These are phyloP conservation scores for Metschnikowia sp. DNA, from an alignment of 805 yeast genomes.

Conservation along the genomic window DNA sequence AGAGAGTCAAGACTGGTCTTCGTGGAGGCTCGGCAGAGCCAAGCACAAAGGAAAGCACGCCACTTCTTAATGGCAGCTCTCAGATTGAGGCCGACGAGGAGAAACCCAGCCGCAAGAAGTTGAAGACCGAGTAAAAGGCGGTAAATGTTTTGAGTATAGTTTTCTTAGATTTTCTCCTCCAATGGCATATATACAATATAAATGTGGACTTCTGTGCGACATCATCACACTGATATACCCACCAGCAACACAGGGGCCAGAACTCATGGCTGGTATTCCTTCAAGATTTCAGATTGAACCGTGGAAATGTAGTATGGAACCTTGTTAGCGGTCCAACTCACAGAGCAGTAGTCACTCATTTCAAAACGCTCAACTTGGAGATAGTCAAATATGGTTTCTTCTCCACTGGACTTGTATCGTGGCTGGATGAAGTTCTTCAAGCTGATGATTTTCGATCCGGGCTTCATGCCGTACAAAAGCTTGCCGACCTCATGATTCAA, in stretches of 20 bases:
- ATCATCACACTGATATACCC: background rate
- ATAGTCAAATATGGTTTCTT: constrained; percentile 56
- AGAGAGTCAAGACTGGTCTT: constrained; percentile 27
- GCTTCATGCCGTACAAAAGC: constrained; percentile 58
- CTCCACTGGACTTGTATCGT: constrained; percentile 60
- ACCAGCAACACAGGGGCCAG: background rate
- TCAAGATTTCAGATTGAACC: constrained; percentile 43
- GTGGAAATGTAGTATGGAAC: constrained; percentile 77
- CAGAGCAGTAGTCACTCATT: constrained; percentile 66
- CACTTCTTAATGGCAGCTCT: constrained; percentile 5
- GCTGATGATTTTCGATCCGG: constrained; percentile 77
- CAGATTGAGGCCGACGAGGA: constrained; percentile 5
- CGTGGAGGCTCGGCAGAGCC: constrained; percentile 39
- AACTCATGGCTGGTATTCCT: constrained; percentile 24
- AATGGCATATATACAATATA: background rate
- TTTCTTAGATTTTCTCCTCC: too few species aligned
- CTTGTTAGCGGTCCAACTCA: constrained; percentile 88
- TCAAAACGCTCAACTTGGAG: constrained; percentile 57
- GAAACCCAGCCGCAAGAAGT: constrained; percentile 8
- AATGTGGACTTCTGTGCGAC: background rate
- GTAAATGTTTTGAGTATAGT: too few species aligned
- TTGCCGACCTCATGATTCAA: constrained; percentile 66
- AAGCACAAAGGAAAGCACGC: constrained; percentile 17
- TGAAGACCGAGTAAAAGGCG: background rate
- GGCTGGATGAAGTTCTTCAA: constrained; percentile 77